These are phyloP conservation scores for Chlorella sp. DNA, from an alignment of 139 green algal species.

Conservation along the genomic window DNA sequence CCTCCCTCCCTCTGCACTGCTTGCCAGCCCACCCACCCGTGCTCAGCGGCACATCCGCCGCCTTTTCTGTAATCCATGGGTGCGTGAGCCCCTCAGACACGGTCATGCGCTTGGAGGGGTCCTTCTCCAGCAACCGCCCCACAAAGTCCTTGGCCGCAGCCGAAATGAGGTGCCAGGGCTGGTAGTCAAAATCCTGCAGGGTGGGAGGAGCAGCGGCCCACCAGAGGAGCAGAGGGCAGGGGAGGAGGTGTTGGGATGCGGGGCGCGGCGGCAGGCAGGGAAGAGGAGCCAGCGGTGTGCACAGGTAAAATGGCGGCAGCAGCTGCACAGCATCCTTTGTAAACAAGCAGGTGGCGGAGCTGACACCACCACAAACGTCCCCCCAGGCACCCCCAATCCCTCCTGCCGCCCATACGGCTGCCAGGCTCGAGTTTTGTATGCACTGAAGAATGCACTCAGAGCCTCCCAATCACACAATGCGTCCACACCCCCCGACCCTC, in stretches of 20 bases:
- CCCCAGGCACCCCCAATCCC: too few relatives aligned
- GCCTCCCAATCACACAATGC: too few relatives aligned
- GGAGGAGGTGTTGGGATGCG: neutral
- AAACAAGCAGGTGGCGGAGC: too few relatives aligned
- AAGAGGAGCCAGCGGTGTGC: neutral
- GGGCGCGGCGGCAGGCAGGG: neutral
- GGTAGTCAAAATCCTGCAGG: slow-evolving; percentile 27
- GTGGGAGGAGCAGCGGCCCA: too few relatives aligned
- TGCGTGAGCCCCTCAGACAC: slow-evolving; percentile 37
- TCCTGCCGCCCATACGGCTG: too few relatives aligned
- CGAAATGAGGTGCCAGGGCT: slow-evolving; percentile 43
- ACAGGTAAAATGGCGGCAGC: too few relatives aligned
- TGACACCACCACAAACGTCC: too few relatives aligned
- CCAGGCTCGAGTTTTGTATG: too few relatives aligned
- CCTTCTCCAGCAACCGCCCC: slow-evolving; percentile 35
- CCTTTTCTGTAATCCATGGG: slow-evolving; percentile 38
- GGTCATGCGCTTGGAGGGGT: slow-evolving; percentile 36
- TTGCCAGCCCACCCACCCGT: neutral
- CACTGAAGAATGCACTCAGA: too few relatives aligned
- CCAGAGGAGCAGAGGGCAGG: neutral
- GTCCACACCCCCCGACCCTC: too few relatives aligned
- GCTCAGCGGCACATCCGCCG: slow-evolving; percentile 25
- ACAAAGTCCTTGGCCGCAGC: slow-evolving; percentile 41
- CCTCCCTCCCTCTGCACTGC: too few relatives aligned
- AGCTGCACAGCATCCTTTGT: neutral